These are phyloP conservation scores for Exserohilum turcica DNA, from an alignment of 2,329 filamentous ascomycete species.

Conservation along the genomic window DNA sequence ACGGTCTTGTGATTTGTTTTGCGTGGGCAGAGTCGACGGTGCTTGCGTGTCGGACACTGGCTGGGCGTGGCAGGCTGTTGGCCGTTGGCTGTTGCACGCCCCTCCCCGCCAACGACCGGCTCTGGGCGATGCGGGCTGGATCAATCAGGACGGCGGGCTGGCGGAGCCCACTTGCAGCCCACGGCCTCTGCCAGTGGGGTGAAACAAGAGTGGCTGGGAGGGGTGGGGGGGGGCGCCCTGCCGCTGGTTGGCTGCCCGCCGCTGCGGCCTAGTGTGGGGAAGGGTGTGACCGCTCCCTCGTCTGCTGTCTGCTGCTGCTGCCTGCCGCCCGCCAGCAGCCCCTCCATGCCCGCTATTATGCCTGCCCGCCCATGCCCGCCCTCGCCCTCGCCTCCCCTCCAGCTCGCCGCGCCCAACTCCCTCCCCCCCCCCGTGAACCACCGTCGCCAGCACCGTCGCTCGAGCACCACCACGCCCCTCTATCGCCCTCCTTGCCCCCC, in stretches of 20 bases:
- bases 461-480: neutral
- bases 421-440: neutral
- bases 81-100: conserved; percentile 1
- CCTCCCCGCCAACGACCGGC: neutral
- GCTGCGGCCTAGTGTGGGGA: conserved; percentile 22
- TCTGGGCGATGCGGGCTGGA: neutral
- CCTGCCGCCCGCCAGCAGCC: neutral
- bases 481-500: neutral
- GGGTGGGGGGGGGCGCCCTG: neutral
- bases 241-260: conserved; percentile 28
- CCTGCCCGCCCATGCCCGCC: no score
- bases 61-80: no score
- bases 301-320: neutral
- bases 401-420: neutral
- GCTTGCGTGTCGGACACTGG: neutral
- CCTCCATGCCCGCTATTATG: no score
- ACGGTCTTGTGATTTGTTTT: neutral
- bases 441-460: neutral
- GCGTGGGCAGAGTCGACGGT: neutral
- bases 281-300: neutral
- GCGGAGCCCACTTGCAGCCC: no score
- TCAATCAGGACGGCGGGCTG: no score
- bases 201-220: conserved; percentile 41
- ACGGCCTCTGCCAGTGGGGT: conserved; percentile 29
- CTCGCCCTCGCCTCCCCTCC: no score